Evolutionary conservation across 768 basidiomycete species (phyloP).

Genomic region (Boletus subcaerulescens): DNA sequence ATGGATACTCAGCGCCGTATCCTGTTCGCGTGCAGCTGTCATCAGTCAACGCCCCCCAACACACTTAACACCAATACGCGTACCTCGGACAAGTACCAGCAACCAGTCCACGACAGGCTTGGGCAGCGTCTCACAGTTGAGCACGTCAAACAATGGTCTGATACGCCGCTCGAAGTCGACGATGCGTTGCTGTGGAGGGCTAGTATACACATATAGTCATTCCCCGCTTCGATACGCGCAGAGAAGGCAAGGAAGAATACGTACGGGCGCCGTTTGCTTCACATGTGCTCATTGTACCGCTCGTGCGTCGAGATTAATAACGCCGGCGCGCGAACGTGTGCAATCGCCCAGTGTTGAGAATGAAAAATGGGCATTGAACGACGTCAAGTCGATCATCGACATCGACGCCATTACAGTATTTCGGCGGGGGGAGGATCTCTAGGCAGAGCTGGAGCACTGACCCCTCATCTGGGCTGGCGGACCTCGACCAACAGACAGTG

Average conservation of each 20-base stretch:
- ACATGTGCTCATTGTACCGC: conserved; percentile 58
- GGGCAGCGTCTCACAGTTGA: conserved; percentile 88
- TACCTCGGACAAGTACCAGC: conserved; percentile 69
- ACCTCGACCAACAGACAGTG: conserved; percentile 17
- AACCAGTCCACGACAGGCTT: conserved; percentile 68
- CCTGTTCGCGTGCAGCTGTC: conserved; percentile 62
- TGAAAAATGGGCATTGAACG: neutral
- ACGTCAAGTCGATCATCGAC: neutral
- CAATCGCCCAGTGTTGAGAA: conserved; percentile 80
- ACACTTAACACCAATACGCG: conserved; percentile 13
- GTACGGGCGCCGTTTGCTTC: conserved; percentile 73
- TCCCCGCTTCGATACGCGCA: too few species aligned
- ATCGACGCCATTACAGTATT: conserved; percentile 49
- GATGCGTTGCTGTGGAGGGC: conserved; percentile 75
- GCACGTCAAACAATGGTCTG: conserved; percentile 83
- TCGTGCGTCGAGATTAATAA: conserved; percentile 65
- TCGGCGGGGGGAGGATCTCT: conserved; percentile 43
- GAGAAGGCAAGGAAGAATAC: conserved; percentile 23
- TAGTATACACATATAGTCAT: too few species aligned
- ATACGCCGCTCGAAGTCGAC: conserved; percentile 87
- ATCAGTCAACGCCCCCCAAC: neutral
- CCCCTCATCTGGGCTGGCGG: conserved; percentile 32
- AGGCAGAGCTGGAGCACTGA: conserved; percentile 32
- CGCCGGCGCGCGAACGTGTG: conserved; percentile 78
- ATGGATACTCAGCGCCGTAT: conserved; percentile 79